Evolutionary conservation across 768 basidiomycete genomes (phyloP).

Genomic region (Leucocoprinus birnbaumii): DNA sequence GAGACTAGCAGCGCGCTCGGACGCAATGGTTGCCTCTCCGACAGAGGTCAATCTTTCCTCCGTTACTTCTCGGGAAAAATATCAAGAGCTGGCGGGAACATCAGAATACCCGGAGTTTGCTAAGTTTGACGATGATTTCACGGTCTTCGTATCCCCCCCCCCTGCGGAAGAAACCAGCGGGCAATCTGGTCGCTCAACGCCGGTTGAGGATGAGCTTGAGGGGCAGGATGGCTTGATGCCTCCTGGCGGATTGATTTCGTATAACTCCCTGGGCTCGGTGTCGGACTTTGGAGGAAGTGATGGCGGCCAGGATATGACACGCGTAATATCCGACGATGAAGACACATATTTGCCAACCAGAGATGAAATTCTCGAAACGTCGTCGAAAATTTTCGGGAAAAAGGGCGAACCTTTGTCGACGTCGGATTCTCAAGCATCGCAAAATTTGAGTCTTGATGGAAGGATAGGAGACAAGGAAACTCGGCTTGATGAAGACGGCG

Average conservation of each 20-base stretch:
- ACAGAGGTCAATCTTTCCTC: conserved; percentile 13
- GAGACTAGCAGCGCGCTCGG: conserved; percentile 31
- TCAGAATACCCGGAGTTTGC: not conserved
- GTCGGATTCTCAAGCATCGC: not conserved
- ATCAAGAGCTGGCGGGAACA: not conserved
- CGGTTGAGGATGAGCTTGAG: conserved; percentile 5
- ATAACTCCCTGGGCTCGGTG: conserved; percentile 55
- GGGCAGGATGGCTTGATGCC: conserved; percentile 12
- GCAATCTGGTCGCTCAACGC: conserved; percentile 9
- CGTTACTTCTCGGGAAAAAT: conserved; percentile 1
- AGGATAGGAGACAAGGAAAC: not conserved
- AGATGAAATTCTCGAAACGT: conserved; percentile 47
- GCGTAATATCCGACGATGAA: conserved; percentile 13
- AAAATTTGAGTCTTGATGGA: not conserved
- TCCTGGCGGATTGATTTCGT: conserved; percentile 22
- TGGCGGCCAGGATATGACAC: not conserved
- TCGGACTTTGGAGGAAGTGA: conserved; percentile 47
- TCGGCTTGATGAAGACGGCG: conserved; percentile 20
- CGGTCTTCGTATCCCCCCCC: conserved; percentile 68
- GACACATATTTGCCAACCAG: conserved; percentile 41
- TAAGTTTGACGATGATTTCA: conserved; percentile 77
- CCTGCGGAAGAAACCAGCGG: conserved; percentile 14
- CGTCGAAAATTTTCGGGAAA: conserved; percentile 48
- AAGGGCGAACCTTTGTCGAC: not conserved
- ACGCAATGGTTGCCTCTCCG: conserved; percentile 23